Evolutionary conservation across 2,329 filamentous ascomycete genomes (phyloP), one percentile per base, ranked within the genome.

Genomic region (Metarhizium guizhouense): DNA sequence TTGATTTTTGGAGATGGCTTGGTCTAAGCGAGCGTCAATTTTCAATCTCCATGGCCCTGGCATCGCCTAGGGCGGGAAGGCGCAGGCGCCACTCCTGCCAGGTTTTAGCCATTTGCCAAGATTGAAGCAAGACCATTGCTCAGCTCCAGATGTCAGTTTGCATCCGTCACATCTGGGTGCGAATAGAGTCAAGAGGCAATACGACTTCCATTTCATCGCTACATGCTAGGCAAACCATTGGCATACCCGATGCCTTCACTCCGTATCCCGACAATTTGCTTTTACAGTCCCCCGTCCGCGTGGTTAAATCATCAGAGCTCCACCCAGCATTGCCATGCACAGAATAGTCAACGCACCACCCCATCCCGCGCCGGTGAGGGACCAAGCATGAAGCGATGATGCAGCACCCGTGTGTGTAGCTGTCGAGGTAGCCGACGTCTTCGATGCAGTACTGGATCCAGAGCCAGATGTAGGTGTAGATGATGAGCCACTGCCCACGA

Each of bases 321-420:
- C 67, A 10, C 67, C 68, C 10, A 64, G 60, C 43, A 65, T 53
- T 10, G 60, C 64, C 63, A 70, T 66, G 32, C 63, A 61, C 53
- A 68, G 52, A 16, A 61, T 53, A 30, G 65, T 61, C 40, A 69
- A 51, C 54, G 60, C 47, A 54, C 58, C 55, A 50, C 60, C 60
- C 54, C 63, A 58, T 49, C 58, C 55, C n/a, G 50, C 8, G 16
- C 63, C 60, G 52, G 56, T 61, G 30, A 47, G 10, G 4, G 53
- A 47, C 53, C 54, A 51, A 30, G 50, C 30, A 32, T 47, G 56
- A n/a, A 67, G 53, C 14, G 61, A 58, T 7, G 63, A 52, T 14
- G 66, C 68, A 14, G 66, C 67, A 55, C 54, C 61, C 8, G 57
- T 54, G 50, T 54, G 59, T 6, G 59, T 55, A 16, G 65, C 60